phyloP scores from a whole-genome alignment of 805 yeast genomes.

The Pichia paraexigua region DNA sequence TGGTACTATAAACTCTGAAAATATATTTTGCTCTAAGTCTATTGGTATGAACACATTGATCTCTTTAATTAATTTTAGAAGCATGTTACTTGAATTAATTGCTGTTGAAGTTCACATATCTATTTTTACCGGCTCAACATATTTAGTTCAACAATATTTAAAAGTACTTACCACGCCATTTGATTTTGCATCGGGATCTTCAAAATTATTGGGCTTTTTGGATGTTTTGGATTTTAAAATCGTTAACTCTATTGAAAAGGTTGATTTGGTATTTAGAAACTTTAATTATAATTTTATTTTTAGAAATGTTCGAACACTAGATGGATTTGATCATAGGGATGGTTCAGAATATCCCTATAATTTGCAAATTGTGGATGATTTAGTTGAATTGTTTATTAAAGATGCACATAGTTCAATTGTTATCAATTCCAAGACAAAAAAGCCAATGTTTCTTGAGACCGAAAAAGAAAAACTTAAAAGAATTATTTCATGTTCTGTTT shows the following conservation, averaged over 20 bases:
- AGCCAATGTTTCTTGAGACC: constrained; percentile 11
- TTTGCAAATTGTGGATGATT: constrained; percentile 31
- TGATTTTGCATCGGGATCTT: constrained; percentile 49
- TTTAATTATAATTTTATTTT: constrained; percentile 37
- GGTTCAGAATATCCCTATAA: constrained; percentile 30
- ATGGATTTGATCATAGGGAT: constrained; percentile 13
- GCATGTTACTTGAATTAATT: constrained; percentile 53
- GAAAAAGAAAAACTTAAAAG: constrained; percentile 26
- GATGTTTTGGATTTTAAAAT: constrained; percentile 60
- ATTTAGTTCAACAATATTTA: constrained; percentile 46
- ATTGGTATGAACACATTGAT: constrained; percentile 45
- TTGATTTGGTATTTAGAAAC: constrained; percentile 28
- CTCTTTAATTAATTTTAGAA: constrained; percentile 54
- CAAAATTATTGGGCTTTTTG: constrained; percentile 59
- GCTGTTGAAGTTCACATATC: constrained; percentile 66
- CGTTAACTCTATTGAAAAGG: constrained; percentile 35
- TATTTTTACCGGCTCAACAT: constrained; percentile 36
- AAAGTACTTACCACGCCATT: constrained; percentile 43
- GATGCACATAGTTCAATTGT: constrained; percentile 20
- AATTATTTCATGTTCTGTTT: constrained; percentile 37
- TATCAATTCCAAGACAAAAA: constrained; percentile 11
- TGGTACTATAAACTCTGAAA: constrained; percentile 31
- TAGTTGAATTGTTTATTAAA: constrained; percentile 20
- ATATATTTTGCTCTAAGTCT: constrained; percentile 29
- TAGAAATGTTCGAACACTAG: constrained; percentile 29